These are phyloP conservation scores for Juncus effusus DNA, from an alignment of 176 grass and related monocot species.

Conservation along the genomic window DNA sequence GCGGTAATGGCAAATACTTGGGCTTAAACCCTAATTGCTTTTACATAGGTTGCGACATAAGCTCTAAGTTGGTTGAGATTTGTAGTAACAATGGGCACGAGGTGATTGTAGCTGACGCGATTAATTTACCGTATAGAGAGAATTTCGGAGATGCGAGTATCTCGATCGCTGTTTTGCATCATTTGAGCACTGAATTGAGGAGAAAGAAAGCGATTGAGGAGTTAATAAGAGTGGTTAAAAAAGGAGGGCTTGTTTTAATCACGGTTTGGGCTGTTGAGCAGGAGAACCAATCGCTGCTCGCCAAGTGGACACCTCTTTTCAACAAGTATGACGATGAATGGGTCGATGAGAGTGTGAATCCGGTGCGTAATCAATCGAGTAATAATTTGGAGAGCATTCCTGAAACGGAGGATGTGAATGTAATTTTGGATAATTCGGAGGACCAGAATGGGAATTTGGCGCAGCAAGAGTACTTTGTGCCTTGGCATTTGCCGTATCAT, in stretches of 20 bases:
- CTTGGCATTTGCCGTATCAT: constrained; percentile 95
- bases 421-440: constrained; percentile 28
- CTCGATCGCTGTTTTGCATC: constrained; percentile 88
- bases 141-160: constrained; percentile 77
- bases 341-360: constrained; percentile 52
- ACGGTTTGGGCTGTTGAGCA: constrained; percentile 94
- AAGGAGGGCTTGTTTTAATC: constrained; percentile 81
- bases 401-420: constrained; percentile 43
- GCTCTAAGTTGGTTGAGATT: constrained; percentile 63
- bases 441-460: constrained; percentile 29
- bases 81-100: constrained; percentile 67
- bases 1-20: constrained; percentile 93
- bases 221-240: constrained; percentile 70
- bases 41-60: constrained; percentile 86
- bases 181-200: constrained; percentile 82
- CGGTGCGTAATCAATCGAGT: constrained; percentile 41
- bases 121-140: constrained; percentile 84
- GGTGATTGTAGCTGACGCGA: constrained; percentile 84
- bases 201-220: constrained; percentile 83
- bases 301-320: constrained; percentile 82
- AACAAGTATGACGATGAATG: constrained; percentile 95
- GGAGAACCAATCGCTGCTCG: constrained; percentile 65
- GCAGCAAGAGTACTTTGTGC: constrained; percentile 98
- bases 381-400: constrained; percentile 61
- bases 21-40: constrained; percentile 82